Evolutionary conservation across 306 rosid genomes (phyloP).

Genomic region (Calophaca sinica): DNA sequence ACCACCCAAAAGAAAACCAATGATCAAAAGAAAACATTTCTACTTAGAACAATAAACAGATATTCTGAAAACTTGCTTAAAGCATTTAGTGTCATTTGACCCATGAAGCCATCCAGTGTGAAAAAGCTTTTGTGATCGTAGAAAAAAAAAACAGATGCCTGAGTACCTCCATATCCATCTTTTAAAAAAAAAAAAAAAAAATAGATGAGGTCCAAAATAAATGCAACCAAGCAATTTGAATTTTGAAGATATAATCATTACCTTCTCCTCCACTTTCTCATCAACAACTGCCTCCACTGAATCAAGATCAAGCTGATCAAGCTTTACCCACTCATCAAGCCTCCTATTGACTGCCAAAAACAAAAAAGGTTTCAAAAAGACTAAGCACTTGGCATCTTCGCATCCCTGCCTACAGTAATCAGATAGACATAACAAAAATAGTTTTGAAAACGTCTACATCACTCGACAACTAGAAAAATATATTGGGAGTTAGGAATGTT

Average conservation of each 20-base stretch:
- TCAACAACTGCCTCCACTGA: slow-evolving; percentile 96
- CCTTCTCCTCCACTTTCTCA: slow-evolving; percentile 99
- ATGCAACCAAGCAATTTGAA: neutral
- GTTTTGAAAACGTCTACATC: neutral
- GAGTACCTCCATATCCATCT: slow-evolving; percentile 9
- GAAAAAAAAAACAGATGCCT: slow-evolving; percentile 24
- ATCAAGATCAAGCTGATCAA: slow-evolving; percentile 94
- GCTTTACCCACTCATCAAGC: slow-evolving; percentile 99
- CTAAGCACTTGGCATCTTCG: slow-evolving; percentile 15
- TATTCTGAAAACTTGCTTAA: slow-evolving; percentile 14
- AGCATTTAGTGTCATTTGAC: slow-evolving; percentile 24
- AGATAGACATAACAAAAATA: slow-evolving; percentile 4
- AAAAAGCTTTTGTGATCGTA: neutral
- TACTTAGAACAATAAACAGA: slow-evolving; percentile 10
- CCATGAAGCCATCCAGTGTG: neutral
- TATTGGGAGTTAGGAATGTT: slow-evolving; percentile 6
- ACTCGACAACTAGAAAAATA: neutral
- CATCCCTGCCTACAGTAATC: slow-evolving; percentile 12
- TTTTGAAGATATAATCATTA: slow-evolving; percentile 38
- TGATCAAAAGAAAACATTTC: slow-evolving; percentile 5
- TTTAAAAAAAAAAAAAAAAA: neutral
- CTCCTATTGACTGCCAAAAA: slow-evolving; percentile 85
- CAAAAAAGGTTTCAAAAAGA: neutral
- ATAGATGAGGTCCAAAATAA: neutral
- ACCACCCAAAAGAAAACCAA: slow-evolving; percentile 15